phyloP scores from a whole-genome alignment of 176 grass and related monocot genomes.

The Zizania latifolia region DNA sequence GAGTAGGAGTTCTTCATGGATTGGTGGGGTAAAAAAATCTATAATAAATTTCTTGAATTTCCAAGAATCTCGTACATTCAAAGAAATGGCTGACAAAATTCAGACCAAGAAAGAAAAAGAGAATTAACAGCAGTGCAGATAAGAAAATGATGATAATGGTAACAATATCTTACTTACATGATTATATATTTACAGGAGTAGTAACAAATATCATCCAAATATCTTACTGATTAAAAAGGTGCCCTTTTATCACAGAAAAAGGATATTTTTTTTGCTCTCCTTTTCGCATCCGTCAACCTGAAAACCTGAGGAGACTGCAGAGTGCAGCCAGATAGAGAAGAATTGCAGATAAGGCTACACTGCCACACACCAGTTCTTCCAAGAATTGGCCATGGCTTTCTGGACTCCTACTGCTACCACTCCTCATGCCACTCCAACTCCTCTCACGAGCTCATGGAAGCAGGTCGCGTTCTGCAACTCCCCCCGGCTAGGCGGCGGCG shows the following conservation, averaged over 20 bases:
- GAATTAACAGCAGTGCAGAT: too few relatives aligned
- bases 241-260: background rate
- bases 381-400: constrained; percentile 31
- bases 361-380: background rate
- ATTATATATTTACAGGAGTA: too few relatives aligned
- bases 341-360: constrained; percentile 30
- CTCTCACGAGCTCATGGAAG: constrained; percentile 23
- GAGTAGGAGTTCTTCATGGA: too few relatives aligned
- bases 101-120: too few relatives aligned
- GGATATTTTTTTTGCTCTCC: background rate
- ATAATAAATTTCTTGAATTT: too few relatives aligned
- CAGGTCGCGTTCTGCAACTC: constrained; percentile 8
- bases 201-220: background rate
- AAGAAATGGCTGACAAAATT: too few relatives aligned
- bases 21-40: too few relatives aligned
- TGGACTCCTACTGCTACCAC: constrained; percentile 18
- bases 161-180: too few relatives aligned
- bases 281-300: background rate
- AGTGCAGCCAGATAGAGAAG: background rate
- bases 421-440: background rate
- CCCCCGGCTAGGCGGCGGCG: background rate
- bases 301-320: background rate
- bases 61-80: too few relatives aligned
- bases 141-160: too few relatives aligned
- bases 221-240: background rate